Base-by-base conservation (phyloP, 352 stramenopile genomes). In the Pythium monospermum region DNA sequence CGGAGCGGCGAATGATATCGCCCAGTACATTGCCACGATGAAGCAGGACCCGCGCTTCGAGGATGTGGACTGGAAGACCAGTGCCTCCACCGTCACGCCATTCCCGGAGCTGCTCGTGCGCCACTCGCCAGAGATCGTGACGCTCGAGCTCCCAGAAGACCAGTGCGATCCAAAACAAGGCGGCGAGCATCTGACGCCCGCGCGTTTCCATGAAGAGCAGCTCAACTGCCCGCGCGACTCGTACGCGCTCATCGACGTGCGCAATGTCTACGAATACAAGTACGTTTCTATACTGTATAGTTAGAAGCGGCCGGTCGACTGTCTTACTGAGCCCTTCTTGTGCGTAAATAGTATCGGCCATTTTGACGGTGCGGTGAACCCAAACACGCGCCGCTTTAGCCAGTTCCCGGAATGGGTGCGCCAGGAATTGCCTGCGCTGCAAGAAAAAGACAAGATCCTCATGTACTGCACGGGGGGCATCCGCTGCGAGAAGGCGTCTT, bases 391-490 rank as follows among this genome's bases (percentile, higher is more conserved):
- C 23, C 76, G 81, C 57, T 91, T 94, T 50, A 73, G 78, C 2
- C 74, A 87, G 40, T 94, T 94, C 48, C 83, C 83, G 1, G 61
- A 83, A 13, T 89, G 71, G 73, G 78, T 77, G 38, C 68, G 68
- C 22, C 49, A 69, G 6, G 53, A 86, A 47, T 60, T 94, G 4
- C 69, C 76, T 2, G 57, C 53, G 32, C 53, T 94, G 19, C 63
- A 84, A 52, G 50, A 73, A 45, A 87, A 90, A 44, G 62, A 80
- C 41, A 83, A 82, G 49, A 81, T 94, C 52, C 66, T 94, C 66
- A 91, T 94, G 83, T 93, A 91, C 59, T 93, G 83, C 67, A 93
- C 83, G 0, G 83, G 83, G 27, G 83, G 83, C 52, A 84, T 93
- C 41, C 83, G 83, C 13, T 93, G 83, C 25, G 83, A 94, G 55